Base-by-base conservation (phyloP, 306 rosid genomes). In the Vigna reflexopilosa region DNA sequence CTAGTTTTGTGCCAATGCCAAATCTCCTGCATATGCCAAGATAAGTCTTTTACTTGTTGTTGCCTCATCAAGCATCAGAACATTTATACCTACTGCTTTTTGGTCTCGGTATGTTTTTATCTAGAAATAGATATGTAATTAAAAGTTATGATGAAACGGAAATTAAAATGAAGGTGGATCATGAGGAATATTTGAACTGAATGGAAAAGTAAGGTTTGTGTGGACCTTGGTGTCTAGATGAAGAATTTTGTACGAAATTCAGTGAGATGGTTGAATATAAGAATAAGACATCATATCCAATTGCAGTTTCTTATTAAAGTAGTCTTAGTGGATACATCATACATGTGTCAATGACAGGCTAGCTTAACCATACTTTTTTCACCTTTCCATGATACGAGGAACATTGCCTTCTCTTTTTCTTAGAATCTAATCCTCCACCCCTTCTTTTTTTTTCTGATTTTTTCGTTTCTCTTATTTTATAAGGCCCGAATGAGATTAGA, bases 1-100 rank as follows among this genome's bases (percentile, higher is more conserved):
- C 91, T 59, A 95, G 79, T 81, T 89, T 91, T 76, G 91, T 81
- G 44, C 98, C 98, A 71, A 92, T 88, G 79, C 98, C 97, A 54
- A 84, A 80, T 83, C 93, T 88, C 92, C 98, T 95, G 89, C 84
- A 85, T 72, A 55, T 70, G 83, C 62, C 80, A 81, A 84, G 19
- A 65, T 1, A 71, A 70, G 19, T 26, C 52, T 76, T 84, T 76
- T 45, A 77, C 51, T 52, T 68, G 4, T 1, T 49, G 51, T 75
- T 76, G 15, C 50, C 79, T 77, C 5, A 71, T 77, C 68, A 82
- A 70, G 69, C 44, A 62, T 65, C 51, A 62, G 71, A 77, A 72
- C 69, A 42, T 47, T 56, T 57, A 47, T 80, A 66, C 11, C 32
- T 73, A 28, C 6, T 56, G 34, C 47, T 73, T 73, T 59, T 70